phyloP scores from a whole-genome alignment of 495 filamentous ascomycete species.

The Xanthoparmelia taractica region DNA sequence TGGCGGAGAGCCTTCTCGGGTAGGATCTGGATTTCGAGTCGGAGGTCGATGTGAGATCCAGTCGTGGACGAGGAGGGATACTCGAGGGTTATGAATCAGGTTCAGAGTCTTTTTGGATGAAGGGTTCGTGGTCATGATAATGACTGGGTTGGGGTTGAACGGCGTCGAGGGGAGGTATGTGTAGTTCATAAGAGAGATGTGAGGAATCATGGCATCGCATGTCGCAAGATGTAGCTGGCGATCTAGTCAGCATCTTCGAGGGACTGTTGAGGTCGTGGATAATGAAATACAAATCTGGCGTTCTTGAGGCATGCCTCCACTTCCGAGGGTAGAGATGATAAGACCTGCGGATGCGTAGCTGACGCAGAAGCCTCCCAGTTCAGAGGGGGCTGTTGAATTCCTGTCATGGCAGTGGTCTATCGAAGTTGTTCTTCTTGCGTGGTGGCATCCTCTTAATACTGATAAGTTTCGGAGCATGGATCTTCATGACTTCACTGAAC shows the following conservation, averaged over 20 bases:
- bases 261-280: slow-evolving; percentile 1
- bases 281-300: slow-evolving; percentile 82
- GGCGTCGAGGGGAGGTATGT: slow-evolving; percentile 87
- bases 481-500: background rate
- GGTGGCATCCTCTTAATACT: background rate
- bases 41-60: slow-evolving; percentile 94
- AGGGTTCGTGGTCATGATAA: slow-evolving; percentile 91
- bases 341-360: slow-evolving; percentile 60
- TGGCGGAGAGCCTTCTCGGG: slow-evolving; percentile 53
- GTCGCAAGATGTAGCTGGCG: slow-evolving; percentile 88
- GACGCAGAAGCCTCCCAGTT: slow-evolving; percentile 69
- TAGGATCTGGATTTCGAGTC: slow-evolving; percentile 53
- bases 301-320: slow-evolving; percentile 89
- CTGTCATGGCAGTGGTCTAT: slow-evolving; percentile 33
- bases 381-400: slow-evolving; percentile 48
- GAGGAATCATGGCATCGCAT: slow-evolving; percentile 70
- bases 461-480: background rate
- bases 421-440: background rate
- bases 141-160: slow-evolving; percentile 61
- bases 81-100: slow-evolving; percentile 76
- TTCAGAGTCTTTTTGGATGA: slow-evolving; percentile 84
- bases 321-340: slow-evolving; percentile 64
- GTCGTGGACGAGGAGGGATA: slow-evolving; percentile 93
- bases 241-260: background rate
- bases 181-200: slow-evolving; percentile 98